Percentiles rank a stretch among this genome's conserved stretches.
Evolutionary conservation across 768 basidiomycete genomes (phyloP).

Genomic region (Phlegmacium glaucopus): DNA sequence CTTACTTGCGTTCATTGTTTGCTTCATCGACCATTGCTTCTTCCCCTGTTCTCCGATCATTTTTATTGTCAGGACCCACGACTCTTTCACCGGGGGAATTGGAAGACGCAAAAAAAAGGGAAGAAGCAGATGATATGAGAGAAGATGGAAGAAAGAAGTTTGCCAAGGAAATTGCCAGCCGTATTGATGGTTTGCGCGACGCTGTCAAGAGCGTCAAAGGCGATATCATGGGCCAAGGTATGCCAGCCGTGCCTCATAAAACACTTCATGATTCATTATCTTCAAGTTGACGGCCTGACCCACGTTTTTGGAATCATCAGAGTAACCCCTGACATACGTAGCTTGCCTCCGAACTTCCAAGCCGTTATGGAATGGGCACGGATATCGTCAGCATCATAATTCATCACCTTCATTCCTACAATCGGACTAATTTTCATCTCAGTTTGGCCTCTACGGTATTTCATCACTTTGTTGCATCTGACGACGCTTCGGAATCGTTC

Average conservation of each 20-base stretch:
- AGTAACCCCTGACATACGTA: conserved; percentile 67
- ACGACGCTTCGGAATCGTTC: conserved; percentile 88
- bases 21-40: conserved; percentile 70
- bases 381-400: conserved; percentile 71
- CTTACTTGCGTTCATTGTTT: conserved; percentile 85
- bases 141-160: conserved; percentile 88
- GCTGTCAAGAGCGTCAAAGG: conserved; percentile 88
- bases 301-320: conserved; percentile 89
- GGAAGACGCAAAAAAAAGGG: conserved; percentile 73
- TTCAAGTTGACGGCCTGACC: conserved; percentile 73
- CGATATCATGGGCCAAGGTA: conserved; percentile 87
- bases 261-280: not conserved
- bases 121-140: conserved; percentile 84
- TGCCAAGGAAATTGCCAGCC: conserved; percentile 76
- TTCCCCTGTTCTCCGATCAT: conserved; percentile 82
- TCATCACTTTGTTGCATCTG: conserved; percentile 90
- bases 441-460: conserved; percentile 97
- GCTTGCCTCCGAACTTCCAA: conserved; percentile 79
- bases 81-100: conserved; percentile 65
- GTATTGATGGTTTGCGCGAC: conserved; percentile 84
- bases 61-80: conserved; percentile 77
- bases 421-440: conserved; percentile 5
- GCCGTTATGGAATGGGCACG: conserved; percentile 96
- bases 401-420: not conserved
- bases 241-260: not conserved